Percentiles rank a stretch among this genome's conserved stretches.
Evolutionary conservation across 805 yeast species (phyloP).

Genomic region (Ogataea polymorpha): DNA sequence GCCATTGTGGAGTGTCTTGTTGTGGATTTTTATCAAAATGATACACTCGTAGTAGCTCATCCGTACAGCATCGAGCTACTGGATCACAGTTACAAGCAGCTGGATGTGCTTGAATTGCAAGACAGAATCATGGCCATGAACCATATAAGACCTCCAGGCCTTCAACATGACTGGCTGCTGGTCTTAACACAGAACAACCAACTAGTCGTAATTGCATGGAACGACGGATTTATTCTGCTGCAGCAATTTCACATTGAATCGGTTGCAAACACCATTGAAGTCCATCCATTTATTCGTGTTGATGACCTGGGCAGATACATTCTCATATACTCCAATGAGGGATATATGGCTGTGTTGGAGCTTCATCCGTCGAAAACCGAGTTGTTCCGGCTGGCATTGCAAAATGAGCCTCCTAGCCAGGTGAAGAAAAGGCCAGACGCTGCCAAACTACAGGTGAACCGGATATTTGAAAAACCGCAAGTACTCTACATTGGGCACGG

Average conservation of each 20-base stretch:
- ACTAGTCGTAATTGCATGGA: constrained; percentile 18
- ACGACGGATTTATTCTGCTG: constrained; percentile 14
- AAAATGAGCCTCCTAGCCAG: constrained; percentile 15
- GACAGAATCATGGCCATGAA: constrained; percentile 20
- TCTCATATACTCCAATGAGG: constrained; percentile 17
- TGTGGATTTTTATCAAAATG: neutral
- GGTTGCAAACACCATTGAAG: constrained; percentile 5
- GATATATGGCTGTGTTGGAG: constrained; percentile 20
- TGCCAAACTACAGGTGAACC: constrained; percentile 8
- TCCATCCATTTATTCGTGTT: constrained; percentile 21
- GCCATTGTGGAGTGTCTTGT: constrained; percentile 9
- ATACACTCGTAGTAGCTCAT: constrained; percentile 8
- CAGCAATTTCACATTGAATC: constrained; percentile 18
- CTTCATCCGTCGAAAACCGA: constrained; percentile 20
- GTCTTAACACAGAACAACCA: constrained; percentile 23
- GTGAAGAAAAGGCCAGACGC: constrained; percentile 16
- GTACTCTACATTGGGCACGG: constrained; percentile 15
- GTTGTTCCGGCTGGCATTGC: constrained; percentile 17
- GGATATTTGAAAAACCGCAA: constrained; percentile 19
- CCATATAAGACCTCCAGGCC: constrained; percentile 19
- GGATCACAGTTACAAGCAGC: neutral
- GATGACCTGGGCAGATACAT: constrained; percentile 21
- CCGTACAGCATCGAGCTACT: constrained; percentile 7
- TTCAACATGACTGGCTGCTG: constrained; percentile 22
- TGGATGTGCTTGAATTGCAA: neutral